Percentiles rank a stretch among this genome's conserved stretches.
Evolutionary conservation across 2,329 filamentous ascomycete species (phyloP).

Genomic region (Talaromyces rugulosus): DNA sequence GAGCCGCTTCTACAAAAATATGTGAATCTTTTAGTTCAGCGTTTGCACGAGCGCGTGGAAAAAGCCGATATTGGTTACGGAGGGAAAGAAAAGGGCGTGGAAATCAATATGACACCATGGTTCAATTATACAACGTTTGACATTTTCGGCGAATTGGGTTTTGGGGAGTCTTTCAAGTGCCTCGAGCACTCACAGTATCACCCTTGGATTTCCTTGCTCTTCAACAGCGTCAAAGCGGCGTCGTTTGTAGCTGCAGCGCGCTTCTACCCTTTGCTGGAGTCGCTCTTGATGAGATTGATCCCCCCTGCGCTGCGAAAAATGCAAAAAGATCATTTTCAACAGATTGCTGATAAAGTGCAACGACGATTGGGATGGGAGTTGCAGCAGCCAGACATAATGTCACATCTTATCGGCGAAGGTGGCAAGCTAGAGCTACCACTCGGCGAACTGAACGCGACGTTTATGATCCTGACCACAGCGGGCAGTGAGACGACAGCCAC

Average conservation of each 20-base stretch:
- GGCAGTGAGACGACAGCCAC: constrained; percentile 28
- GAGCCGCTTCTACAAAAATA: constrained; percentile 12
- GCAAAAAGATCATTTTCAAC: constrained; percentile 19
- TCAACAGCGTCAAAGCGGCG: constrained; percentile 12
- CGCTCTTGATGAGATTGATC: constrained; percentile 3
- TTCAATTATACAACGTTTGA: constrained; percentile 24
- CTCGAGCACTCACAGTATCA: not conserved
- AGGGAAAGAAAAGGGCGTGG: not conserved
- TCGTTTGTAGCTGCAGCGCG: constrained; percentile 12
- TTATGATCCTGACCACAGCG: constrained; percentile 24
- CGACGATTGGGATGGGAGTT: constrained; percentile 22
- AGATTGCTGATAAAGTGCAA: constrained; percentile 26
- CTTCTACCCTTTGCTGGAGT: constrained; percentile 19
- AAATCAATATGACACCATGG: constrained; percentile 12
- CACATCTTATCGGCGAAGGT: constrained; percentile 18
- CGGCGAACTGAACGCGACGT: constrained; percentile 30
- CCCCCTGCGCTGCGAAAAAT: constrained; percentile 14
- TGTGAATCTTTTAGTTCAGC: constrained; percentile 9
- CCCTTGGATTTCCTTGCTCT: not conserved
- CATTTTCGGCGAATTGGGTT: constrained; percentile 24
- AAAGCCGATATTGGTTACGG: not conserved
- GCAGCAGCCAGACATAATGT: constrained; percentile 27
- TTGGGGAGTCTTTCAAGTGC: not conserved
- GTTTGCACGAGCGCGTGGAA: not conserved
- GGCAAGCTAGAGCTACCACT: constrained; percentile 14